These are phyloP conservation scores for Arachis monticola DNA, from an alignment of 331 rosid species.

Conservation along the genomic window DNA sequence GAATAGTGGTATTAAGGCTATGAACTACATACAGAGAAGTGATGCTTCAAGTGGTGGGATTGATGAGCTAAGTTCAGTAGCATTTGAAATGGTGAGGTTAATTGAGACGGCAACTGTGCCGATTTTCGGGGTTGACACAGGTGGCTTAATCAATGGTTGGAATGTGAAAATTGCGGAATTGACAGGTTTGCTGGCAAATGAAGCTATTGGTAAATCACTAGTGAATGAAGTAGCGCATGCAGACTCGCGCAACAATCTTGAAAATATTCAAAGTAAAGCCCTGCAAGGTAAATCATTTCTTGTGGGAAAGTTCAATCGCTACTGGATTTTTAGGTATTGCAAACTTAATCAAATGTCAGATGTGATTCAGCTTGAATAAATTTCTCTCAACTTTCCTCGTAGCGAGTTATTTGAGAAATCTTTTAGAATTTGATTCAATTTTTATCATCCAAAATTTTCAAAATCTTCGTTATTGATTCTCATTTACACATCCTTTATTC, in stretches of 20 bases:
- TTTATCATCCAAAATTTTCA: conserved; percentile 12
- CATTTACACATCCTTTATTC: conserved; percentile 18
- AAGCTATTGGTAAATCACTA: conserved; percentile 78
- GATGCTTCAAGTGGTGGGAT: conserved; percentile 43
- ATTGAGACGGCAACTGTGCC: conserved; percentile 89
- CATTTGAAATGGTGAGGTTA: conserved; percentile 83
- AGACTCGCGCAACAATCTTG: conserved; percentile 57
- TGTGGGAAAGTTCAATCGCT: background rate
- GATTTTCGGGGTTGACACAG: conserved; percentile 74
- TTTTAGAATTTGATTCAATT: conserved; percentile 5
- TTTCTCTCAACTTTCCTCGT: conserved; percentile 19
- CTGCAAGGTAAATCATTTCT: conserved; percentile 65
- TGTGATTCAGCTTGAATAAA: conserved; percentile 2
- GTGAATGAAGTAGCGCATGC: conserved; percentile 61
- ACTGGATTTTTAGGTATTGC: conserved; percentile 4
- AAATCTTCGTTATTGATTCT: conserved; percentile 23
- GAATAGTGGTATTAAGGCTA: conserved; percentile 47
- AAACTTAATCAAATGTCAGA: conserved; percentile 21
- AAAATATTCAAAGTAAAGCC: conserved; percentile 53
- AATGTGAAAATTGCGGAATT: conserved; percentile 71
- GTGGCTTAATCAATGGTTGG: conserved; percentile 84
- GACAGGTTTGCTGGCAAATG: conserved; percentile 56
- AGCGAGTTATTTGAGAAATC: background rate
- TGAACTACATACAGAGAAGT: conserved; percentile 29
- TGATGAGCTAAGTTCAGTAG: conserved; percentile 71